Base-by-base conservation (phyloP, 306 rosid species). In the Elaeagnus macrophylla region DNA sequence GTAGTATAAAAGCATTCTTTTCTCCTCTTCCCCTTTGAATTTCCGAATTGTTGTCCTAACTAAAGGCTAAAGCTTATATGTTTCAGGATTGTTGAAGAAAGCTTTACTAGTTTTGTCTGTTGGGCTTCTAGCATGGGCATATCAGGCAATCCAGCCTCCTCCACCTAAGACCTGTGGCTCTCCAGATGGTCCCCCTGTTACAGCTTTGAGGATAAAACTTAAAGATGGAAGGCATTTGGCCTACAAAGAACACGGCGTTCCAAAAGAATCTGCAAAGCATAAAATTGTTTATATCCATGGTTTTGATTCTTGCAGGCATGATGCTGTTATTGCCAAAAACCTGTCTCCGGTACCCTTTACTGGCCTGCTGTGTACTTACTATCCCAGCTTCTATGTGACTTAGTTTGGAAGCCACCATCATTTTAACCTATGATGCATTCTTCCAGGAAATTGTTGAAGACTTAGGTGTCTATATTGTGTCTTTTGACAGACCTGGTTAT, bases 151-250 rank as follows among this genome's bases (percentile, higher is more conserved):
- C 32, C 32, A 25, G 32, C 86, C 82, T 12, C 80, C 84, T 10
- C 80, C 82, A 32, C 74, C 64, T 0, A 71, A 50, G 55, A 13
- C 6, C 10, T 36, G 59, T 39, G 75, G 73, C 13, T 48, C 75
- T 12, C 48, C 71, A 6, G 50, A 60, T 51, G 85, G 77, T 59
- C 59, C 67, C 36, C 52, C 35, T 48, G 37, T 67, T 42, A 66
- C 65, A 37, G 77, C 83, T 38, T 59, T 70, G 13, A 79, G 84
- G 67, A 66, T 85, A 45, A 79, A 44, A 51, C 89, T 85, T 42
- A 60, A 67, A 3, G 89, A 82, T 73, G 89, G 95, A 50, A 82
- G 95, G 67, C 50, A 70, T 42, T 43, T 85, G 57, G 83, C 94
- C 39, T 81, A 81, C 57, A 77, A 66, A 69, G 89, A 85, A 59